A percentile compares a stretch with the other conserved stretches of the same genome.
Evolutionary conservation across 208 protist species (phyloP).

Genomic region (Trypanosoma cruzi): DNA sequence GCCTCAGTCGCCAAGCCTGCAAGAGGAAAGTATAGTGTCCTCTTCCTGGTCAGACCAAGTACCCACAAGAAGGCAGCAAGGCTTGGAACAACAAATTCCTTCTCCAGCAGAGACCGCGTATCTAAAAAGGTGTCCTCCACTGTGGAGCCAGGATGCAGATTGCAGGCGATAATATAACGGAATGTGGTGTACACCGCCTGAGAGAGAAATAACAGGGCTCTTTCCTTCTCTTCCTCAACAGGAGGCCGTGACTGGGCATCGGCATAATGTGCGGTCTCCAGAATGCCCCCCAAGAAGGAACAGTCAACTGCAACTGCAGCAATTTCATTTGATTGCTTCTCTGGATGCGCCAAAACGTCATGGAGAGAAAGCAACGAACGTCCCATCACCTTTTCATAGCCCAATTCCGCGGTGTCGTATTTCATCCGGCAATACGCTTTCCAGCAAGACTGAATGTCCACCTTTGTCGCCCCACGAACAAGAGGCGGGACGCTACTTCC

Average conservation of each 20-base stretch:
- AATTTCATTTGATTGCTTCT: conserved; percentile 26
- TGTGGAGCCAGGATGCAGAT: conserved; percentile 38
- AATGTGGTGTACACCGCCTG: conserved; percentile 65
- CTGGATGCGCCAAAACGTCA: conserved; percentile 29
- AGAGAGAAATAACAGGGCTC: conserved; percentile 62
- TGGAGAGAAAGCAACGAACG: conserved; percentile 22
- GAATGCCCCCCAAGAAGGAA: conserved; percentile 57
- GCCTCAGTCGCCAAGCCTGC: conserved; percentile 42
- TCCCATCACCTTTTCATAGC: conserved; percentile 40
- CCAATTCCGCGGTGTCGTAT: conserved; percentile 39
- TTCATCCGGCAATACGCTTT: conserved; percentile 83
- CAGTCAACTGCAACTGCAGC: conserved; percentile 58
- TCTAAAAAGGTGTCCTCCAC: conserved; percentile 72
- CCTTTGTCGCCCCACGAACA: conserved; percentile 77
- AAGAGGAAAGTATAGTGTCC: conserved; percentile 55
- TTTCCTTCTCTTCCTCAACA: conserved; percentile 64
- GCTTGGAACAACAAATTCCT: conserved; percentile 47
- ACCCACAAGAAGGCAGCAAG: conserved; percentile 76
- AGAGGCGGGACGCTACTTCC: conserved; percentile 74
- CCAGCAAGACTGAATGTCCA: conserved; percentile 88
- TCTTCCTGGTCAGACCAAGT: conserved; percentile 42
- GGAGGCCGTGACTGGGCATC: conserved; percentile 70
- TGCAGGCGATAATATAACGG: conserved; percentile 83
- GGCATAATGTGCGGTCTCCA: conserved; percentile 79
- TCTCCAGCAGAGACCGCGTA: conserved; percentile 49